Evolutionary conservation across 2,329 filamentous ascomycete genomes (phyloP), one percentile per base, ranked within the genome.

Genomic region (Ceratocystis cubensis): DNA sequence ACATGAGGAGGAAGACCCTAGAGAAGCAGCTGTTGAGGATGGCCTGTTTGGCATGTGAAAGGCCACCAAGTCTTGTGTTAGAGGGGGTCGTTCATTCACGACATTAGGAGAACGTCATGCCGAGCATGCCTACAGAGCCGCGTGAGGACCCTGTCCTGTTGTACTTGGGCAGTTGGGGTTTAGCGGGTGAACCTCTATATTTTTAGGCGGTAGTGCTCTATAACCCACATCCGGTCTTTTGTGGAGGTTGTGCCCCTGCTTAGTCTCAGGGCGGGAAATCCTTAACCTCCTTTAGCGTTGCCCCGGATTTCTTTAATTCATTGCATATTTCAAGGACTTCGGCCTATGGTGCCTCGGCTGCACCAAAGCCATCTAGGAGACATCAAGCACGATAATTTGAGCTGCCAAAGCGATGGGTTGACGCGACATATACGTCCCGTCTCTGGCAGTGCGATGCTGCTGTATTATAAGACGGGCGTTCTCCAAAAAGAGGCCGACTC

Each of bases 61-160:
- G 56, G 56, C 56, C 37, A 41, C 10, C 28, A 37, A 59, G 56
- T 10, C 56, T 13, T n/a, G 22, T 17, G 33, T 8, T 37, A n/a
- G 28, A 17, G 13, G 22, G 6, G 7, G 2, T 5, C 17, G 7
- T 59, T 13, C 13, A 37, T 15, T 41, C 37, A 41, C 10, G 37
- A 41, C 30, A 37, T 28, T 22, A 57, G 20, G 28, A 59, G 28
- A 37, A 59, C 28, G 56, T 20, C 56, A 59, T 59, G 56, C 56
- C 28, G 56, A 59, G 56, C 25, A 25, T n/a, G 56, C 56, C 56
- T 37, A 59, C 56, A 37, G 56, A 59, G 56, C 56, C 56, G 56
- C 56, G 28, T 8, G 56, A 37, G 56, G 7, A 30, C 56, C 53
- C 28, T 37, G 56, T n/a, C 28, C 28, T n/a, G 28, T 4, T n/a